These are phyloP conservation scores for Botrytis fragariae DNA, from an alignment of 2,329 filamentous ascomycete species.

Conservation along the genomic window DNA sequence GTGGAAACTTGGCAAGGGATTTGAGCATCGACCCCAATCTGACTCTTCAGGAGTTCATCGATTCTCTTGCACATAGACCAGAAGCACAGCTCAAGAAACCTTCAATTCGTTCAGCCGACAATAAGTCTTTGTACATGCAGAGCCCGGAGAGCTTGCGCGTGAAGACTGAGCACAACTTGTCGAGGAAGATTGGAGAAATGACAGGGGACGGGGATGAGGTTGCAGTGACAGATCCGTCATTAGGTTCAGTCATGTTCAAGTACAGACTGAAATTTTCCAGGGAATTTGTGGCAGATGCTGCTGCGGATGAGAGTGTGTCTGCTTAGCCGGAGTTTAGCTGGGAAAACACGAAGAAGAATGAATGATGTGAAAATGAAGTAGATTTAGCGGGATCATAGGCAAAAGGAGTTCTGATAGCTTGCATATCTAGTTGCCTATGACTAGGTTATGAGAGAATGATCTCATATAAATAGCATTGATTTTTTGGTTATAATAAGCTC, in stretches of 20 bases:
- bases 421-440: constrained; percentile 5
- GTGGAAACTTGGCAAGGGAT: constrained; percentile 76
- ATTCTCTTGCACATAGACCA: constrained; percentile 75
- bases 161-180: constrained; percentile 78
- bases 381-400: not conserved
- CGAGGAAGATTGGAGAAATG: constrained; percentile 73
- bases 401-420: constrained; percentile 15
- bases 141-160: constrained; percentile 77
- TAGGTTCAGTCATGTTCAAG: constrained; percentile 49
- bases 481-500: constrained; percentile 12
- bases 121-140: constrained; percentile 88
- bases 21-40: constrained; percentile 67
- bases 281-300: constrained; percentile 14
- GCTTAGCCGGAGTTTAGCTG: not conserved
- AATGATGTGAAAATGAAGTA: constrained; percentile 5
- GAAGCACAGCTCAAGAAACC: constrained; percentile 94
- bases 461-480: constrained; percentile 8
- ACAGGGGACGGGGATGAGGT: constrained; percentile 82
- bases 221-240: constrained; percentile 89
- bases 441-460: constrained; percentile 3
- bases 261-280: constrained; percentile 36
- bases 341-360: not conserved
- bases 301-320: not conserved
- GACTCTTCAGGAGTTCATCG: constrained; percentile 81
- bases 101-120: constrained; percentile 75